phyloP scores from a whole-genome alignment of 1,139 yeast species.

The Yamadazyma kanchanaburiensis region DNA sequence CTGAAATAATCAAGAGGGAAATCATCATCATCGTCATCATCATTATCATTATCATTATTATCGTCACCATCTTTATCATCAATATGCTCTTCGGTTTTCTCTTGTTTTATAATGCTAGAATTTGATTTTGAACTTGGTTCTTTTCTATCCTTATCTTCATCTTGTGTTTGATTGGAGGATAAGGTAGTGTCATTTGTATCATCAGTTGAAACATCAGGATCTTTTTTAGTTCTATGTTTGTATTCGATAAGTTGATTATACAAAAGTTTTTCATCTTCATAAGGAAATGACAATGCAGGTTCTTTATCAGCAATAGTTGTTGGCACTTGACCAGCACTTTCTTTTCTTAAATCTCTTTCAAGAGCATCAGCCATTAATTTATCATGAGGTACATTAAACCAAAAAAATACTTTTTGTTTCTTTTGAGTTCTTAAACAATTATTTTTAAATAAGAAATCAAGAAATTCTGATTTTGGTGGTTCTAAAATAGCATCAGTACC shows the following conservation, averaged over 20 bases:
- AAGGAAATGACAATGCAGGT: constrained; percentile 62
- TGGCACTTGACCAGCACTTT: constrained; percentile 50
- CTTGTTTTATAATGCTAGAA: not conserved
- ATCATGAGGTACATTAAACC: constrained; percentile 97
- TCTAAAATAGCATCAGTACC: constrained; percentile 88
- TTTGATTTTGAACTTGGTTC: too few relatives aligned
- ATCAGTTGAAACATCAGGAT: constrained; percentile 8
- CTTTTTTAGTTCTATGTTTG: constrained; percentile 22
- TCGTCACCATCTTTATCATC: too few relatives aligned
- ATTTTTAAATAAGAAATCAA: constrained; percentile 81
- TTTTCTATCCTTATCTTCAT: constrained; percentile 1
- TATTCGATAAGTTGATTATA: constrained; percentile 45
- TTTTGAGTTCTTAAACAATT: constrained; percentile 91
- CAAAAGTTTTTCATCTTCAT: constrained; percentile 45
- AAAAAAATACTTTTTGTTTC: constrained; percentile 93
- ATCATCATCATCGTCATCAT: constrained; percentile 56
- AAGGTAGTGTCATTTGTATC: constrained; percentile 8
- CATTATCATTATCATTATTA: too few relatives aligned
- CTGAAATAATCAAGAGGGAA: constrained; percentile 65
- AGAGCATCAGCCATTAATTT: constrained; percentile 89
- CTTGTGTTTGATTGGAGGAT: constrained; percentile 7
- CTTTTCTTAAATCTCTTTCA: constrained; percentile 88
- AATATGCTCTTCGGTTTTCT: too few relatives aligned
- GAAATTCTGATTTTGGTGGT: constrained; percentile 80
- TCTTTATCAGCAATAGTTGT: constrained; percentile 60